Percentiles rank a stretch among this genome's conserved stretches.
phyloP scores from a whole-genome alignment of 495 filamentous ascomycete genomes.

The Aspergillus avenaceus region DNA sequence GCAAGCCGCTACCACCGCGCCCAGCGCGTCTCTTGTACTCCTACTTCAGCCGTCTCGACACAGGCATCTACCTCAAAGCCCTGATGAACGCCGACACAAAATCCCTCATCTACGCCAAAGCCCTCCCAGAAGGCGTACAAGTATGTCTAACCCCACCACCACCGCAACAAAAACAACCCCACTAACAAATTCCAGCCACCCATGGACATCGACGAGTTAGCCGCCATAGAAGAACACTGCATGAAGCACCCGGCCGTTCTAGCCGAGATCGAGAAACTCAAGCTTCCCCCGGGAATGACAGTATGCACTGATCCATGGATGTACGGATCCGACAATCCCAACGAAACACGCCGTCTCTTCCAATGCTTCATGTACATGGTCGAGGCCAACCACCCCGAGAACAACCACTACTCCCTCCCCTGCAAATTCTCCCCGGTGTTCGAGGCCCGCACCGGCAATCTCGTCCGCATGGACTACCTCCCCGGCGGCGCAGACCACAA shows the following conservation, averaged over 20 bases:
- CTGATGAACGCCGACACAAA: slow-evolving; percentile 39
- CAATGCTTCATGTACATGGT: slow-evolving; percentile 46
- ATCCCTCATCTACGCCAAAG: slow-evolving; percentile 34
- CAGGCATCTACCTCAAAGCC: slow-evolving; percentile 38
- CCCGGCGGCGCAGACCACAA: slow-evolving; percentile 33
- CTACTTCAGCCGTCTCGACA: slow-evolving; percentile 40
- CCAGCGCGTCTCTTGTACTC: slow-evolving; percentile 37
- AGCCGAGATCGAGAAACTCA: slow-evolving; percentile 39
- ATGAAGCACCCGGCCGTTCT: slow-evolving; percentile 37
- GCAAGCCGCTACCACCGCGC: slow-evolving; percentile 28
- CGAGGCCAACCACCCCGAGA: slow-evolving; percentile 35
- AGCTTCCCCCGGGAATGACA: slow-evolving; percentile 35
- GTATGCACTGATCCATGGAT: slow-evolving; percentile 47
- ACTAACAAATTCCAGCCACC: slow-evolving; percentile 27
- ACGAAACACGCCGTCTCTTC: slow-evolving; percentile 36
- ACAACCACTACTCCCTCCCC: slow-evolving; percentile 78
- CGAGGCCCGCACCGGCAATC: slow-evolving; percentile 56
- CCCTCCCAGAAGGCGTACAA: slow-evolving; percentile 38
- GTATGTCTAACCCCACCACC: slow-evolving; percentile 17
- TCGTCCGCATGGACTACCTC: slow-evolving; percentile 53
- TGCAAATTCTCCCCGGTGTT: slow-evolving; percentile 76
- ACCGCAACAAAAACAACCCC: no score
- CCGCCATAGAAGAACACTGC: slow-evolving; percentile 37
- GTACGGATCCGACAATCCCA: slow-evolving; percentile 36
- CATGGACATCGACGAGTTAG: slow-evolving; percentile 38